Base-by-base conservation (phyloP, 2,329 filamentous ascomycete species). In the Elsinoe australis region DNA sequence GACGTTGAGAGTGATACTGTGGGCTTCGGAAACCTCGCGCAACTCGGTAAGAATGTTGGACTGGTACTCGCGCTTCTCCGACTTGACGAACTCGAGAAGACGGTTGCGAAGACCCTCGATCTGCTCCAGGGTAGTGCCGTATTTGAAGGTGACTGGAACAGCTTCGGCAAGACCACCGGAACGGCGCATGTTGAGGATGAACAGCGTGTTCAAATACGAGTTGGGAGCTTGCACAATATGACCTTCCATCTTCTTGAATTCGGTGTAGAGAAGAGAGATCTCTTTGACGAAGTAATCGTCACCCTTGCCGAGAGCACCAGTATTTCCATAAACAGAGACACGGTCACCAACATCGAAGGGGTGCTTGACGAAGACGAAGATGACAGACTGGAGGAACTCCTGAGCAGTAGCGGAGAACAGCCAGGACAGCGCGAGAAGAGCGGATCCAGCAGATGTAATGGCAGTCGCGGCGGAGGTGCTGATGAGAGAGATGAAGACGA, bases 201-300 rank as follows among this genome's bases (percentile, higher is more conserved):
- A 95, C 0, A 96, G 75, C 0, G 80, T 87, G 67, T 95, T 96
- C 49, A 96, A 76, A 29, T 95, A 81, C 50, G 85, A 94, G 74
- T 96, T 96, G 8, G 90, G 90, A 0, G 90, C 90, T 65, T 95
- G 90, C 0, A 96, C 90, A 18, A 95, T 83, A 58, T 95, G 89
- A 1, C 90, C 90, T 65, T 95, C 84, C 85, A 95, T 90, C 72
- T 95, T 95, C 74, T 95, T 95, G 72, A 95, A 95, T 61, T 95
- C 90, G 10, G 90, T 96, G 64, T 92, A 96, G 12, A 95, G 75
- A 1, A 96, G 74, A 1, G 87, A 85, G 49, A 96, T 94, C 61
- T 95, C 87, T 48, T 94, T 94, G 47, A 96, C 89, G 55, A 94
- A 95, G 67, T 95, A 96, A 59, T 95, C 90, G 58, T 95, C 90